Evolutionary conservation across 805 yeast species (phyloP).

Genomic region (Ogataea polymorpha): DNA sequence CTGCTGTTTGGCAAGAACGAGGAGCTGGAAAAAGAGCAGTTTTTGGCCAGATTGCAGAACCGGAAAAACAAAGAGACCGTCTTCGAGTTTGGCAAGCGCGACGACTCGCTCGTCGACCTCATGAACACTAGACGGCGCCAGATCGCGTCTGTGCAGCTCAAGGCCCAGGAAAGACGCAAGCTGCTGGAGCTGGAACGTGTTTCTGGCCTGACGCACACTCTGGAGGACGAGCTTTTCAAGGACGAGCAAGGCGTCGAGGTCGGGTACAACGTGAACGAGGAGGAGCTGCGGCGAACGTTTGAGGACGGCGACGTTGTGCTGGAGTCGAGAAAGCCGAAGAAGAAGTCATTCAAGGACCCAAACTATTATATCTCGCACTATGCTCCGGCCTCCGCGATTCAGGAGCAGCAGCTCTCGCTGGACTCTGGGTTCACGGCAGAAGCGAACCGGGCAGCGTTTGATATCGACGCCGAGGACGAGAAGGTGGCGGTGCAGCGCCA

Average conservation of each 20-base stretch:
- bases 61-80: slow-evolving; percentile 84
- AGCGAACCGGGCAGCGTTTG: slow-evolving; percentile 84
- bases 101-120: slow-evolving; percentile 68
- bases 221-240: slow-evolving; percentile 70
- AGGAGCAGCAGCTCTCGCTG: slow-evolving; percentile 70
- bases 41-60: slow-evolving; percentile 68
- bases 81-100: slow-evolving; percentile 77
- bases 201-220: slow-evolving; percentile 68
- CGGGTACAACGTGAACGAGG: slow-evolving; percentile 41
- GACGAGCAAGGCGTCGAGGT: slow-evolving; percentile 40
- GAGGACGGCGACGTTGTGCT: slow-evolving; percentile 49
- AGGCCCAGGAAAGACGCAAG: slow-evolving; percentile 67
- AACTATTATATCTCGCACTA: slow-evolving; percentile 81
- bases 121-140: slow-evolving; percentile 87
- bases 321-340: slow-evolving; percentile 30
- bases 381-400: slow-evolving; percentile 76
- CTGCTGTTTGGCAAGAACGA: slow-evolving; percentile 71
- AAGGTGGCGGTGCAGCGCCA: slow-evolving; percentile 67
- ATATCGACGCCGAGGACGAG: slow-evolving; percentile 66
- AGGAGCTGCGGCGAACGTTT: slow-evolving; percentile 45
- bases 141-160: slow-evolving; percentile 72
- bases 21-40: slow-evolving; percentile 68
- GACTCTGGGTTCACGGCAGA: slow-evolving; percentile 71
- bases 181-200: slow-evolving; percentile 67
- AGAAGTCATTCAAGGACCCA: slow-evolving; percentile 68